Conservation (phyloP, 2,329 filamentous ascomycete genomes). For the Verticillium longisporum region DNA sequence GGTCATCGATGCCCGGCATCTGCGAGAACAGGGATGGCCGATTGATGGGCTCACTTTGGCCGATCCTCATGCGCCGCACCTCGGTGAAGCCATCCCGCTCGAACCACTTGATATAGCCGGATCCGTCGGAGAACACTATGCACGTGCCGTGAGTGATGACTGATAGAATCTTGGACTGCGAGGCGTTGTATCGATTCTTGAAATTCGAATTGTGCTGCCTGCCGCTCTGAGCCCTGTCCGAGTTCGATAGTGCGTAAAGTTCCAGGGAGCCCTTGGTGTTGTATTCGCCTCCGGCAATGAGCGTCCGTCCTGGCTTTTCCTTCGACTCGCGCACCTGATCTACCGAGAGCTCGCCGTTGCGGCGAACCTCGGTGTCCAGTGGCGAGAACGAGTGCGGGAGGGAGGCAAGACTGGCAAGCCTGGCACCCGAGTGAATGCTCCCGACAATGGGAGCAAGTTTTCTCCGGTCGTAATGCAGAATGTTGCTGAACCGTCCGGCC, state of each 20-base stretch:
- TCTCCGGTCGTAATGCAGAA: constrained; percentile 82
- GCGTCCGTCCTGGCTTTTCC: constrained; percentile 48
- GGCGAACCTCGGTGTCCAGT: constrained; percentile 51
- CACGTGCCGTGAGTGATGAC: constrained; percentile 75
- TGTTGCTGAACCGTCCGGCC: constrained; percentile 80
- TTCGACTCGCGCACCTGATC: constrained; percentile 50
- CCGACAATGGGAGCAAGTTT: constrained; percentile 58
- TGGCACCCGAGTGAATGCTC: constrained; percentile 70
- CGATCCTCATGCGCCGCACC: constrained; percentile 46
- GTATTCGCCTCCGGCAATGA: constrained; percentile 84
- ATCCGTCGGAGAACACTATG: constrained; percentile 76
- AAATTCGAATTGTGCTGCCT: constrained; percentile 42
- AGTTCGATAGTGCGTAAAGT: constrained; percentile 59
- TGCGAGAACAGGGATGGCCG: constrained; percentile 43
- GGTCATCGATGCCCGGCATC: constrained; percentile 56
- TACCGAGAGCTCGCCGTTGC: constrained; percentile 46
- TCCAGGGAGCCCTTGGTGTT: constrained; percentile 87
- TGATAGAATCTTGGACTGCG: constrained; percentile 72
- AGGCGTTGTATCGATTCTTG: constrained; percentile 79
- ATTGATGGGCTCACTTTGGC: constrained; percentile 42
- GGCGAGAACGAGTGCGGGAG: constrained; percentile 63
- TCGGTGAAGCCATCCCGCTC: constrained; percentile 73
- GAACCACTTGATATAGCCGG: constrained; percentile 83
- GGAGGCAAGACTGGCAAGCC: constrained; percentile 65
- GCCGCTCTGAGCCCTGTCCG: constrained; percentile 18